Evolutionary conservation across 2,329 filamentous ascomycete genomes (phyloP), one percentile per base, ranked within the genome.

Genomic region (Fusarium subglutinans): DNA sequence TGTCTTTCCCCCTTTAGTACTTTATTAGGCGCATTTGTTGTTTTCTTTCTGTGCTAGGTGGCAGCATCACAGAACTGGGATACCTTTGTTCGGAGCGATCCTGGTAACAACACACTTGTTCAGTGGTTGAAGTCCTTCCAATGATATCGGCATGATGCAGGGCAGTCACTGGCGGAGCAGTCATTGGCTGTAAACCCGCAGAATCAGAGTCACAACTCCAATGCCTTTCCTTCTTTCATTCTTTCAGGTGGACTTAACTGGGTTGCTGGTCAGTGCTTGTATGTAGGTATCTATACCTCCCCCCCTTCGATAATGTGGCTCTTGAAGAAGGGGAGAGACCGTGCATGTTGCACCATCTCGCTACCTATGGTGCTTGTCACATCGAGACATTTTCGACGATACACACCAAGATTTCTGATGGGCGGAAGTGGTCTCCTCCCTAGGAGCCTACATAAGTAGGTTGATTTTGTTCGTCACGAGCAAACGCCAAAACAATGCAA

Each of bases 61-160:
- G 63, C 70, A 70, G 72, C 70, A 60, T 77, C 72, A 74, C 76
- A 76, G 63, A 68, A 65, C 55, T 47, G 24, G 47, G 44, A 59
- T 47, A 33, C 38, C 58, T 65, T 64, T 70, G 63, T 69, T 67
- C 45, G 40, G 64, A 37, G 38, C 12, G 22, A 26, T 70, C 40
- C 66, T 69, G 59, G 51, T 50, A 63, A 66, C 30, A 24, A 64
- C 48, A 61, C 35, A 58, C 35, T 44, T 66, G 53, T 40, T 63
- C 48, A 55, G 59, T 75, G 65, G 58, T 22, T 41, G 41, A 30
- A 30, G 44, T 58, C 40, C 57, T 64, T 56, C 64, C 69, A 74
- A 76, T 64, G 50, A 61, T 53, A 64, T 69, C 43, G 47, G 51
- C 48, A 59, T 64, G 55, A 69, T 66, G 60, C 55, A 44, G 43